Conservation (phyloP, 495 filamentous ascomycete species). For the Lasiosphaeris hirsuta region DNA sequence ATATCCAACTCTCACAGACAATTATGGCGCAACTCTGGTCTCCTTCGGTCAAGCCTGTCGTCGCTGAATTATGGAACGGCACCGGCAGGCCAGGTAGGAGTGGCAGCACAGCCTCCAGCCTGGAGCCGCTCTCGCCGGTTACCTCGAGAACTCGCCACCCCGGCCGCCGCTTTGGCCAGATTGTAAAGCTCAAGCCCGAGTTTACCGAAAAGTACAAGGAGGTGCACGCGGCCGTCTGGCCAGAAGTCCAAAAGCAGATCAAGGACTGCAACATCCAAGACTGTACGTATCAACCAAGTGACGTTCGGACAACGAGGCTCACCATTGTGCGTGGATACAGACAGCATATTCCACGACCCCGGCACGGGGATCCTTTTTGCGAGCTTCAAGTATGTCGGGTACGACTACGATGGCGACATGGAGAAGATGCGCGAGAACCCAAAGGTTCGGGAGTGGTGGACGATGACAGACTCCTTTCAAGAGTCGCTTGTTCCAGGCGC, state of each 20-base stretch:
- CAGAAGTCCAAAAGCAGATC: slow-evolving; percentile 69
- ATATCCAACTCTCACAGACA: neutral
- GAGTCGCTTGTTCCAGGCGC: slow-evolving; percentile 60
- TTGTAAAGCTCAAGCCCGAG: slow-evolving; percentile 66
- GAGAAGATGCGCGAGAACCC: slow-evolving; percentile 63
- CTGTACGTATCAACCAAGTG: slow-evolving; percentile 43
- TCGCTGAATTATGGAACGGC: no score
- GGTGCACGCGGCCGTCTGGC: slow-evolving; percentile 70
- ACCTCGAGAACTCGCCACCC: slow-evolving; percentile 20
- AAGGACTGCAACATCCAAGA: slow-evolving; percentile 68
- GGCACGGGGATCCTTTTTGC: slow-evolving; percentile 62
- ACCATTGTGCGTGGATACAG: slow-evolving; percentile 31
- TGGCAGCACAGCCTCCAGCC: neutral
- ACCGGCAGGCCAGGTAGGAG: no score
- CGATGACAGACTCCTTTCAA: slow-evolving; percentile 72
- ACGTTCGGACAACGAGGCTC: neutral
- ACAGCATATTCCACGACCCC: slow-evolving; percentile 69
- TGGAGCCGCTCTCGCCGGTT: neutral
- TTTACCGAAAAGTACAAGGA: slow-evolving; percentile 64
- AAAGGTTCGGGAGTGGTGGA: slow-evolving; percentile 75
- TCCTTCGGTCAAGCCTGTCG: neutral
- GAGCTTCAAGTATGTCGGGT: slow-evolving; percentile 70
- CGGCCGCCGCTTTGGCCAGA: slow-evolving; percentile 59
- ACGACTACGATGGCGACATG: slow-evolving; percentile 69
- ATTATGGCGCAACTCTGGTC: slow-evolving; percentile 9